A percentile compares a stretch with the other conserved stretches of the same genome.
phyloP scores from a whole-genome alignment of 805 yeast genomes.

The Saccharomycopsis oosterbeekiorum region DNA sequence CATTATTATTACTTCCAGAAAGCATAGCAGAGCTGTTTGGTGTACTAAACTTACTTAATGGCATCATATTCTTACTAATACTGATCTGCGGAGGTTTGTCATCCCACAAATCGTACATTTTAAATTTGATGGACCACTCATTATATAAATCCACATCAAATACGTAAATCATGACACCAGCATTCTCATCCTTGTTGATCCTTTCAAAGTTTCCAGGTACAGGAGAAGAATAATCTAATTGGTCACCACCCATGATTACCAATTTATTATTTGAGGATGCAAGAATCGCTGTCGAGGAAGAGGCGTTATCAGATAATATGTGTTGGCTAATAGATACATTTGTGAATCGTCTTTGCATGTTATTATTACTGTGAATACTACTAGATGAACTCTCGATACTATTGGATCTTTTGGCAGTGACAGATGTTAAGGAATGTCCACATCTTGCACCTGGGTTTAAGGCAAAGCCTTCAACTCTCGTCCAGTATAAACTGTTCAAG shows the following conservation, averaged over 20 bases:
- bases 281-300: constrained; percentile 6
- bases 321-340: constrained; percentile 7
- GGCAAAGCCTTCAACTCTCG: constrained; percentile 34
- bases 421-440: constrained; percentile 80
- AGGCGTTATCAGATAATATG: constrained; percentile 13
- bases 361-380: background rate
- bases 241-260: constrained; percentile 87
- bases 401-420: constrained; percentile 21
- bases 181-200: constrained; percentile 41
- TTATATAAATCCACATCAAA: constrained; percentile 39
- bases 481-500: constrained; percentile 64
- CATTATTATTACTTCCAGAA: background rate
- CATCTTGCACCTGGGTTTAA: constrained; percentile 71
- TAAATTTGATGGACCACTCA: constrained; percentile 17
- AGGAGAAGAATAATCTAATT: constrained; percentile 50
- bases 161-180: constrained; percentile 52
- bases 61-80: background rate
- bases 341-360: constrained; percentile 4
- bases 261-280: constrained; percentile 43
- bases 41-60: background rate
- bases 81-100: constrained; percentile 5
- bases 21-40: background rate
- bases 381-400: background rate
- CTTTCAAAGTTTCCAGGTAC: constrained; percentile 43
- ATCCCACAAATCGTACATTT: constrained; percentile 15